These are phyloP conservation scores for Aspergillus novofumigatus DNA, from an alignment of 2,329 filamentous ascomycete genomes.

Conservation along the genomic window DNA sequence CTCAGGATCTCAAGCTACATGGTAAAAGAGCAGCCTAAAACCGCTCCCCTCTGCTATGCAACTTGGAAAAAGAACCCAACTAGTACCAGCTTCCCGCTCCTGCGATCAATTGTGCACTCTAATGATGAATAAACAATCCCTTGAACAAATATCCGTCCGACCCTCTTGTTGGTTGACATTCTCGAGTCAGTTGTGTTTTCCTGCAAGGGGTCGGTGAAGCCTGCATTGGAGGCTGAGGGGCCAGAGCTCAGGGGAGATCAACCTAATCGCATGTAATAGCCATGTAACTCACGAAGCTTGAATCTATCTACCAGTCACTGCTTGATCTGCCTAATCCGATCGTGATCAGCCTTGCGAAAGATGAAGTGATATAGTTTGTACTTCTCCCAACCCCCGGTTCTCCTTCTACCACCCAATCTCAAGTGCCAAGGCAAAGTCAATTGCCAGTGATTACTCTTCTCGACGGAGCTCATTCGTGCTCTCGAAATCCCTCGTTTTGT, in stretches of 20 bases:
- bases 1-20: background rate
- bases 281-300: background rate
- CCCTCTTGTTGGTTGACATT: conserved; percentile 1
- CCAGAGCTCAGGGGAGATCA: background rate
- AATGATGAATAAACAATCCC: background rate
- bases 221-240: background rate
- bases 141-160: background rate
- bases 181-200: conserved; percentile 1
- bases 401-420: background rate
- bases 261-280: background rate
- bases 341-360: background rate
- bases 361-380: background rate
- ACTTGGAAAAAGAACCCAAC: background rate
- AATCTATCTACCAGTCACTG: background rate
- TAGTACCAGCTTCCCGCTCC: background rate
- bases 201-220: conserved; percentile 5
- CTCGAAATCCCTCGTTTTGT: background rate
- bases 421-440: background rate
- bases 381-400: background rate
- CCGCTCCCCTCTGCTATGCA: no score
- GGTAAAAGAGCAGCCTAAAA: background rate
- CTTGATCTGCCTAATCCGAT: background rate
- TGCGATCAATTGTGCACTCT: background rate
- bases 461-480: background rate
- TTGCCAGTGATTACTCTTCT: background rate